A percentile compares a stretch with the other conserved stretches of the same genome.
Conservation (phyloP, 768 basidiomycete genomes). For the Trichaptum fuscoviolaceum region DNA sequence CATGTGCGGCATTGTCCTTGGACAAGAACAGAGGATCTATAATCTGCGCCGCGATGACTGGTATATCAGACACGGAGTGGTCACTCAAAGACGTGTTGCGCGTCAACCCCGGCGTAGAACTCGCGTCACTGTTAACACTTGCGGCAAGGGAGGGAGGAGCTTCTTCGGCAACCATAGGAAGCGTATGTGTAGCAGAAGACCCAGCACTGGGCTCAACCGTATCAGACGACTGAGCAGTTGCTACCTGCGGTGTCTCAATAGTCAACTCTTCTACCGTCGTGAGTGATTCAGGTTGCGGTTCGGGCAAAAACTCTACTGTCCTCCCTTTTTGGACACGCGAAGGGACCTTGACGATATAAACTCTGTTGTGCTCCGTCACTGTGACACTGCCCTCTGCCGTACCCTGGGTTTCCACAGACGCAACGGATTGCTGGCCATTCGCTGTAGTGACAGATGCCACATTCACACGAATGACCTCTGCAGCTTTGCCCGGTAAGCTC, state of each 20-base stretch:
- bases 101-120: not conserved
- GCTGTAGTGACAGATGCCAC: constrained; percentile 18
- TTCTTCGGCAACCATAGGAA: not conserved
- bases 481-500: constrained; percentile 47
- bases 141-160: not conserved
- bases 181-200: not conserved
- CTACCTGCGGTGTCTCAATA: constrained; percentile 26
- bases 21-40: not conserved
- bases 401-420: constrained; percentile 12
- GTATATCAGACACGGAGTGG: not conserved
- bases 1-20: not conserved
- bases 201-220: not conserved
- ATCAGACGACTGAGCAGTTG: not conserved
- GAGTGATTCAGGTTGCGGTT: constrained; percentile 13
- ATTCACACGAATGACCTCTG: constrained; percentile 40
- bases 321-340: constrained; percentile 34
- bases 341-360: constrained; percentile 53
- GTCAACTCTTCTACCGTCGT: constrained; percentile 32
- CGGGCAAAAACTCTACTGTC: constrained; percentile 13
- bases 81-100: not conserved
- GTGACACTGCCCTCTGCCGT: constrained; percentile 6
- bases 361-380: constrained; percentile 32
- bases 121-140: not conserved
- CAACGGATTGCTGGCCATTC: constrained; percentile 12
- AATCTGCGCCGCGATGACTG: constrained; percentile 3